Percentiles rank a stretch among this genome's conserved stretches.
Evolutionary conservation across 2,329 filamentous ascomycete species (phyloP).

Genomic region (Ceratocystis diversiconidia): DNA sequence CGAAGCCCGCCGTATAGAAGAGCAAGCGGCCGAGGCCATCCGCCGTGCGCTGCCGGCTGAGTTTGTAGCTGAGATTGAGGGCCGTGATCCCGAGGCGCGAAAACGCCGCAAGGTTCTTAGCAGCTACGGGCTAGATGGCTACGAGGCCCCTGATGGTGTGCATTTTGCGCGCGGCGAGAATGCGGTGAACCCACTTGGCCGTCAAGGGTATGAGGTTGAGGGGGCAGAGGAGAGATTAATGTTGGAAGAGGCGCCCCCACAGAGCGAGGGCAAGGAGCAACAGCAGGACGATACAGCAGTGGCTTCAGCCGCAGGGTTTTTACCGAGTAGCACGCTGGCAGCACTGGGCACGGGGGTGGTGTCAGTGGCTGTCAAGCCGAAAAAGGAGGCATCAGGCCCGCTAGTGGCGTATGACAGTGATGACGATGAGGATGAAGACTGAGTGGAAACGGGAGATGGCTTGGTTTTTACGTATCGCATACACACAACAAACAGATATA

Average conservation of each 20-base stretch:
- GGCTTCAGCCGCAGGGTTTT: slow-evolving; percentile 44
- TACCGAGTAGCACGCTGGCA: slow-evolving; percentile 69
- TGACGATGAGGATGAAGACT: slow-evolving; percentile 21
- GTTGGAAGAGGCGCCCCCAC: slow-evolving; percentile 40
- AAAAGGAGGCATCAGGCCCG: slow-evolving; percentile 46
- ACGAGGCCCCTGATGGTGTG: slow-evolving; percentile 85
- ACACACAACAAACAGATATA: slow-evolving; percentile 8
- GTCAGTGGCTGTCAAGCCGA: slow-evolving; percentile 39
- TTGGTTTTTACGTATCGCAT: slow-evolving; percentile 17
- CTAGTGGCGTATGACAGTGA: slow-evolving; percentile 85
- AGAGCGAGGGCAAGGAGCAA: slow-evolving; percentile 30
- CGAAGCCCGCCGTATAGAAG: slow-evolving; percentile 76
- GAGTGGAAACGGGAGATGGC: neutral
- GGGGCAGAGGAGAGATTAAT: slow-evolving; percentile 38
- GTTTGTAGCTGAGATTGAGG: slow-evolving; percentile 88
- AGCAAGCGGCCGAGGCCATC: slow-evolving; percentile 91
- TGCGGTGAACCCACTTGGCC: slow-evolving; percentile 44
- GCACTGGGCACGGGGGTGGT: slow-evolving; percentile 51
- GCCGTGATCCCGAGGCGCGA: slow-evolving; percentile 69
- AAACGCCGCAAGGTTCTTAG: slow-evolving; percentile 86
- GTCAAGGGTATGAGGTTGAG: slow-evolving; percentile 48
- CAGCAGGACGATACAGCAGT: slow-evolving; percentile 21
- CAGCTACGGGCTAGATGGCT: slow-evolving; percentile 75
- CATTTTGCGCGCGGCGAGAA: slow-evolving; percentile 74
- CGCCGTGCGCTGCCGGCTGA: slow-evolving; percentile 73